Base-by-base conservation (phyloP, 2,329 filamentous ascomycete species). In the Neocatenulostroma microsporum region DNA sequence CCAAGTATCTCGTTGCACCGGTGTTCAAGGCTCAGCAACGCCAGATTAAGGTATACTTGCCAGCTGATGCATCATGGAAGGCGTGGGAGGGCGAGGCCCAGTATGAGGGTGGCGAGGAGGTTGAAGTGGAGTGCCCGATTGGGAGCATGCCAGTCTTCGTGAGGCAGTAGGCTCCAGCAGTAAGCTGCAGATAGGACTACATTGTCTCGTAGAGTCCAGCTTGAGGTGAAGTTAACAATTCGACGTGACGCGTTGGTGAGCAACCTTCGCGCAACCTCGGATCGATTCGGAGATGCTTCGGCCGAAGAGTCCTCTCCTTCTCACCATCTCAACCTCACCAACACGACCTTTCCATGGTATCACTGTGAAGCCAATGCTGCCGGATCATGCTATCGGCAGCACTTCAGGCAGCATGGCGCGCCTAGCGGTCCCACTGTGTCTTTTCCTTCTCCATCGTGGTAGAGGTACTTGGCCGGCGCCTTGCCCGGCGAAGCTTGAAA, bases 1-100 rank as follows among this genome's bases (percentile, higher is more conserved):
- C 58, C 12, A 72, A 69, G 50, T 81, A 80, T 49, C 58, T 82
- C 11, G 67, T 72, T 6, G 70, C 66, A 10, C 77, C 78, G 0
- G 64, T 82, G 0, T 48, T 81, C 37, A 50, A 63, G n/a, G 53
- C 71, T 0, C 69, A 68, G 0, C 56, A 68, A 47, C 60, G 54
- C 10, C 64, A 53, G 21, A 61, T 62, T 4, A 60, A 54, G 5
- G 68, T 73, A 0, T 80, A 80, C 50, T 54, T 80, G 17, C 76
- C 76, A 0, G 45, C 39, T 7, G 67, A 66, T 4, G 54, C 52
- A 3, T 58, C 46, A n/a, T 74, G 71, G 71, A 56, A n/a, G n/a
- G n/a, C n/a, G n/a, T n/a, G n/a, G n/a, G n/a, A n/a, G n/a, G n/a
- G n/a, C n/a, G n/a, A n/a, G n/a, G n/a, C n/a, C n/a, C n/a, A n/a